Base-by-base conservation (phyloP, 495 filamentous ascomycete species). In the Achaetomiella virescens region DNA sequence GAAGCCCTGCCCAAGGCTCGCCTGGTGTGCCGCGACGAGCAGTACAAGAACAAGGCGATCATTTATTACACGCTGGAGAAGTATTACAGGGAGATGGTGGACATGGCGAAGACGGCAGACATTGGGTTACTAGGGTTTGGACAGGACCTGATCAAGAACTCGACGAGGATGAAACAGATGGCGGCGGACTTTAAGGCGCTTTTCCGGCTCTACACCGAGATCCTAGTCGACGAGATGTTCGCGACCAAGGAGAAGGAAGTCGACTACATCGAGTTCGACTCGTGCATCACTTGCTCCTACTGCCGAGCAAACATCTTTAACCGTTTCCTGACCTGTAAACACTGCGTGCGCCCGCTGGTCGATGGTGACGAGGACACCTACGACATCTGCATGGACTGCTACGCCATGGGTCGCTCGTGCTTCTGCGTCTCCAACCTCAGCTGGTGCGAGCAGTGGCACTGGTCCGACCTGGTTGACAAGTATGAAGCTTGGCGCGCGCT, bases 31-130 rank as follows among this genome's bases (percentile, higher is more conserved):
- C 90, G 93, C n/a, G 93, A 98, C 58, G 93, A 98, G 63, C 90
- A 96, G 66, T 98, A 98, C 76, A 98, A 97, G 68, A 96, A 92
- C 74, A 96, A 96, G 64, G 88, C 91, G 17, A 97, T 97, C 55
- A 79, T 97, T 25, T 96, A 86, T 65, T 93, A 83, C 67, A 86
- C 90, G 0, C 76, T 97, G 10, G 73, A 84, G 1, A 87, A 87
- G 52, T 97, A 96, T 58, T 86, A 84, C 33, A 70, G 72, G 3
- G 72, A 88, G 41, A 78, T 97, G 11, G 64, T 73, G 27, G 70
- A 77, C 7, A 67, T 80, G 29, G 78, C 80, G 56, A 69, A 72
- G 38, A 75, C 65, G 7, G 66, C 69, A 17, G 66, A 76, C 21
- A 65, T 71, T 42, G 66, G 66, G 17, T 60, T 68, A 49, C 61